Conservation (phyloP, 129 eudicot genomes). For the Chrysanthemum seticuspe region DNA sequence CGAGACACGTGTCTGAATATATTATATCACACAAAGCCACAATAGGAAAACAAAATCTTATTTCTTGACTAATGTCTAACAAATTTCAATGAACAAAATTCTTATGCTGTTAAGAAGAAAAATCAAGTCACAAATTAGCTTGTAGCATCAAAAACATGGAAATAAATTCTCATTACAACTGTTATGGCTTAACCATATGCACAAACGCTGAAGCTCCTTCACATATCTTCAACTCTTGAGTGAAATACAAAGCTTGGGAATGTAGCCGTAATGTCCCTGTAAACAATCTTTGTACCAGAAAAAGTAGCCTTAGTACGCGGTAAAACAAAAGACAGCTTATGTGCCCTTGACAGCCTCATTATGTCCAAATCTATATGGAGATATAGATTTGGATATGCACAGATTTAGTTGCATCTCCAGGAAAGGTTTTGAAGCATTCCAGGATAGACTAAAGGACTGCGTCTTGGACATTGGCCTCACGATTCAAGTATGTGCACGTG, state of each 20-base stretch:
- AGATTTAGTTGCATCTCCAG: slow-evolving; percentile 84
- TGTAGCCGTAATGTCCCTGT: slow-evolving; percentile 83
- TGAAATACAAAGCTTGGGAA: slow-evolving; percentile 93
- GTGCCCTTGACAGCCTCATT: too few species aligned
- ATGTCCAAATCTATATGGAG: slow-evolving; percentile 44
- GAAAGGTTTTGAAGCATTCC: slow-evolving; percentile 80
- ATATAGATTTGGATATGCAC: slow-evolving; percentile 86
- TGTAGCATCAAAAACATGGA: neutral
- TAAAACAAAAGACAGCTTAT: neutral
- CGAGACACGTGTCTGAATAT: too few species aligned
- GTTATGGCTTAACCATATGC: slow-evolving; percentile 3
- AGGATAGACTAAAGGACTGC: slow-evolving; percentile 66
- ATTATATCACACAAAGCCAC: neutral
- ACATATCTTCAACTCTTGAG: slow-evolving; percentile 81
- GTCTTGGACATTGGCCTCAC: slow-evolving; percentile 40
- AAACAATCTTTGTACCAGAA: neutral
- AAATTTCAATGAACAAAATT: slow-evolving; percentile 26
- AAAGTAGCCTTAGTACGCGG: neutral
- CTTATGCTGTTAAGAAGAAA: slow-evolving; percentile 15
- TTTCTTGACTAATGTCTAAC: slow-evolving; percentile 15
- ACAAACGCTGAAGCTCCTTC: neutral
- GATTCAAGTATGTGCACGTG: slow-evolving; percentile 62
- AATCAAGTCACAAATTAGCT: slow-evolving; percentile 18
- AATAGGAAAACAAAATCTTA: slow-evolving; percentile 16
- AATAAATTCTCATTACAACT: neutral